Conservation (phyloP, 1,284 basidiomycete genomes). For the Leccinum angustisporum region DNA sequence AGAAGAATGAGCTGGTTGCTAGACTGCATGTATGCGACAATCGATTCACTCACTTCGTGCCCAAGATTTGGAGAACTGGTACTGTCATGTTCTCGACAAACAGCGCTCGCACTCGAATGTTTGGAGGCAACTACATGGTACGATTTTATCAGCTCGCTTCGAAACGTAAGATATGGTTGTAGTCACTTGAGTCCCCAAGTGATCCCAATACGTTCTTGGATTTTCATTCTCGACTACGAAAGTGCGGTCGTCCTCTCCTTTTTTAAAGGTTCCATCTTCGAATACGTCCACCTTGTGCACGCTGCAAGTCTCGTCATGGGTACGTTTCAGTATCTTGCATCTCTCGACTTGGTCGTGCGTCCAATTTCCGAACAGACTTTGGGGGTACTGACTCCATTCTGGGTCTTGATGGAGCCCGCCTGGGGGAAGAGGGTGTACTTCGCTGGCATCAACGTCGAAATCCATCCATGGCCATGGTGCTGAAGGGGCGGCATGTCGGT, state of each 20-base stretch:
- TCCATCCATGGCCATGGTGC: slow-evolving; percentile 42
- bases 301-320: slow-evolving; percentile 30
- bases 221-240: slow-evolving; percentile 4
- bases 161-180: neutral
- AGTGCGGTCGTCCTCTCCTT: slow-evolving; percentile 7
- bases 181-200: slow-evolving; percentile 14
- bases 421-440: slow-evolving; percentile 21
- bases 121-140: slow-evolving; percentile 25
- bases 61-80: slow-evolving; percentile 52
- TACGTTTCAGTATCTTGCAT: slow-evolving; percentile 38
- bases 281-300: slow-evolving; percentile 46
- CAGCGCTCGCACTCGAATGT: slow-evolving; percentile 45
- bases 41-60: slow-evolving; percentile 40
- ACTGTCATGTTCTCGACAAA: slow-evolving; percentile 53
- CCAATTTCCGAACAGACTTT: slow-evolving; percentile 54
- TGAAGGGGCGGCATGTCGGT: slow-evolving; percentile 38
- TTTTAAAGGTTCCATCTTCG: slow-evolving; percentile 34
- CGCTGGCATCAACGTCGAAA: slow-evolving; percentile 28
- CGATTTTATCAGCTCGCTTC: slow-evolving; percentile 5
- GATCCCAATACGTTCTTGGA: slow-evolving; percentile 20
- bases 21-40: neutral
- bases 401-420: slow-evolving; percentile 4
- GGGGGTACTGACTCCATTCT: slow-evolving; percentile 42
- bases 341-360: slow-evolving; percentile 43
- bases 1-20: slow-evolving; percentile 2